These are phyloP conservation scores for Tylopilus felleus DNA, from an alignment of 768 basidiomycete species.

Conservation along the genomic window DNA sequence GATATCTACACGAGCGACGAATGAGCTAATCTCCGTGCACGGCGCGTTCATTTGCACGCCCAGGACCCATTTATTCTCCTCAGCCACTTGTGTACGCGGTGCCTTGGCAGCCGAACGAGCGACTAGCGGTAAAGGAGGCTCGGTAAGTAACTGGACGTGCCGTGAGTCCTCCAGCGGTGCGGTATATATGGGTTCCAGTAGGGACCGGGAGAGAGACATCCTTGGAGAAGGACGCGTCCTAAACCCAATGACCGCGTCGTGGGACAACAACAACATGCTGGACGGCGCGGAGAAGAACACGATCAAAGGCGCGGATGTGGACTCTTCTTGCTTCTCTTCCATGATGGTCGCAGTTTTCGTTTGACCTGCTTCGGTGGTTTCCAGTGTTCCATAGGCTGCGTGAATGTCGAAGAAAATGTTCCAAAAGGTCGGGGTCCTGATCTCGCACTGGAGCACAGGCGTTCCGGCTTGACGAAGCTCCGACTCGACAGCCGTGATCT, in stretches of 20 bases:
- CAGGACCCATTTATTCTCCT: constrained; percentile 15
- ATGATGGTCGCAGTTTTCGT: constrained; percentile 18
- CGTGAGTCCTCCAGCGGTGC: constrained; percentile 16
- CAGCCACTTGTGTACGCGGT: not conserved
- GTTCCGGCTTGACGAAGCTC: constrained; percentile 22
- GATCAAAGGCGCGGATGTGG: constrained; percentile 18
- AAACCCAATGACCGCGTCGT: constrained; percentile 15
- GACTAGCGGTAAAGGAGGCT: constrained; percentile 12
- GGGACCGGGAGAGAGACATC: not conserved
- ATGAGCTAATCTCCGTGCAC: constrained; percentile 13
- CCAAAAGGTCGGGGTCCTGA: constrained; percentile 8
- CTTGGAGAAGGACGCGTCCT: constrained; percentile 18
- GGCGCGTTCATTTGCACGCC: constrained; percentile 16
- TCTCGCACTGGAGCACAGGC: constrained; percentile 25
- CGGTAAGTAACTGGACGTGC: constrained; percentile 24
- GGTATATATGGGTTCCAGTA: constrained; percentile 20
- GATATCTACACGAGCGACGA: constrained; percentile 22
- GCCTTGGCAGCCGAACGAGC: constrained; percentile 8
- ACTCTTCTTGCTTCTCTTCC: constrained; percentile 18
- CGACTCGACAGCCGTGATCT: constrained; percentile 19
- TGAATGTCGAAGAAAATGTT: constrained; percentile 23
- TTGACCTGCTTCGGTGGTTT: constrained; percentile 14
- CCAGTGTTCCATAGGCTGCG: constrained; percentile 21
- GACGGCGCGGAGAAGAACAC: constrained; percentile 25
- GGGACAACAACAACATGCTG: constrained; percentile 13